Base-by-base conservation (phyloP, 345 rosid species). In the Xanthoceras sorbifolium region DNA sequence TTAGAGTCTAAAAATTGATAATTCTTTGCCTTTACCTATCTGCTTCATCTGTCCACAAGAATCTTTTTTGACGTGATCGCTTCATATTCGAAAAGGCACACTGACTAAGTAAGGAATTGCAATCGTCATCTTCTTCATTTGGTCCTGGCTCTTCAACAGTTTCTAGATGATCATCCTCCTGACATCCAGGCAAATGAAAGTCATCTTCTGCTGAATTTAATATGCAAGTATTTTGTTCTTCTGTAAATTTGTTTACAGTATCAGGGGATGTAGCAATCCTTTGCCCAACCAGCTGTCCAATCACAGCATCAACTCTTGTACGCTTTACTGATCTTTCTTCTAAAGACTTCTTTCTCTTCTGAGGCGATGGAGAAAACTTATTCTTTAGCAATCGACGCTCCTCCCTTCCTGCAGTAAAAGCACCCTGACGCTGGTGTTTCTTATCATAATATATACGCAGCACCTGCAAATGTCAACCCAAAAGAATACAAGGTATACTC, bases 1-100 rank as follows among this genome's bases (percentile, higher is more conserved):
- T 72, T n/a, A 72, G 20, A 22, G 48, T 28, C 42, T 17, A 62
- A 32, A 78, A 32, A 70, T 5, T 12, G 34, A 67, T 38, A 36
- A 14, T n/a, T 31, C 50, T 23, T 23, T 72, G 38, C 60, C 25
- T 76, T 78, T 86, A 93, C 99, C 94, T 93, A 85, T 95, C 99
- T 1, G 89, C 87, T 83, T 85, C 92, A 83, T 93, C 99, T 61
- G 97, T 92, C 99, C 99, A 95, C 26, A 67, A 80, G 83, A 87
- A 92, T 81, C 94, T 90, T 76, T 76, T 86, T 48, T 75, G 82
- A 44, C 89, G 91, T 70, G 79, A 79, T 80, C 84, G 74, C 80
- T 81, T 84, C 78, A 78, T 82, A 84, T 89, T 88, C 31, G 86
- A 75, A 77, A 72, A 76, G 75, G 88, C 83, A 72, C 57, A 57